Evolutionary conservation across 192 early-diverging fungal species (phyloP).

Genomic region (Entophlyctis helioformis): DNA sequence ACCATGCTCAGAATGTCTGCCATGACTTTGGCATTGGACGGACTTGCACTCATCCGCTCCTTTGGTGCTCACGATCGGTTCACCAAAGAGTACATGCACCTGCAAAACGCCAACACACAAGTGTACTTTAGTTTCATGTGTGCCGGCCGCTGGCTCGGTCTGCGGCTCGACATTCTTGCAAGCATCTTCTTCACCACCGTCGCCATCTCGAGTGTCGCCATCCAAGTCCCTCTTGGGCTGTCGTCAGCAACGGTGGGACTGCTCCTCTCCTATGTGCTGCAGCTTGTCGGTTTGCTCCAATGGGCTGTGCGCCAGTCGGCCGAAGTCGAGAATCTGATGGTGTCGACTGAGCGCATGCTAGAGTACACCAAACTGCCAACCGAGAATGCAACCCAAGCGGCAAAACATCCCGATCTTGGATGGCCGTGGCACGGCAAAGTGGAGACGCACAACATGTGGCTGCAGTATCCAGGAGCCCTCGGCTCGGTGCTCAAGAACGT

Average conservation of each 20-base stretch:
- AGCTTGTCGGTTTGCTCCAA: constrained; percentile 37
- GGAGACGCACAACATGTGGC: constrained; percentile 36
- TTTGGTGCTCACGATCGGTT: constrained; percentile 49
- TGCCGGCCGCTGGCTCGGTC: constrained; percentile 35
- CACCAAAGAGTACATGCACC: constrained; percentile 27
- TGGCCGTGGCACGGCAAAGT: constrained; percentile 58
- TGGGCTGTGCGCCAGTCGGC: constrained; percentile 32
- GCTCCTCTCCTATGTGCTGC: constrained; percentile 36
- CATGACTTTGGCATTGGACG: no score
- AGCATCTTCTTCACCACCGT: constrained; percentile 31
- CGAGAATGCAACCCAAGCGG: constrained; percentile 4
- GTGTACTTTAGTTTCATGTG: constrained; percentile 36
- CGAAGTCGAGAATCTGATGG: constrained; percentile 42
- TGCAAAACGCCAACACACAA: constrained; percentile 47
- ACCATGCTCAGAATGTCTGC: no score
- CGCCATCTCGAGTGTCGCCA: constrained; percentile 31
- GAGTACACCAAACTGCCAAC: constrained; percentile 33
- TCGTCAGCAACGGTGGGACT: constrained; percentile 36
- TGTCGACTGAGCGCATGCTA: constrained; percentile 53
- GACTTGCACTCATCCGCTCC: constrained; percentile 55
- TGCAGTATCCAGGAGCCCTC: constrained; percentile 36
- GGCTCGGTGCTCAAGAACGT: constrained; percentile 45
- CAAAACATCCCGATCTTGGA: not conserved
- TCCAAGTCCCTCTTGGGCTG: constrained; percentile 23
- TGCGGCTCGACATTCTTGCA: constrained; percentile 39